Base-by-base conservation (phyloP, 495 filamentous ascomycete genomes). In the Aspergillus asperescens region DNA sequence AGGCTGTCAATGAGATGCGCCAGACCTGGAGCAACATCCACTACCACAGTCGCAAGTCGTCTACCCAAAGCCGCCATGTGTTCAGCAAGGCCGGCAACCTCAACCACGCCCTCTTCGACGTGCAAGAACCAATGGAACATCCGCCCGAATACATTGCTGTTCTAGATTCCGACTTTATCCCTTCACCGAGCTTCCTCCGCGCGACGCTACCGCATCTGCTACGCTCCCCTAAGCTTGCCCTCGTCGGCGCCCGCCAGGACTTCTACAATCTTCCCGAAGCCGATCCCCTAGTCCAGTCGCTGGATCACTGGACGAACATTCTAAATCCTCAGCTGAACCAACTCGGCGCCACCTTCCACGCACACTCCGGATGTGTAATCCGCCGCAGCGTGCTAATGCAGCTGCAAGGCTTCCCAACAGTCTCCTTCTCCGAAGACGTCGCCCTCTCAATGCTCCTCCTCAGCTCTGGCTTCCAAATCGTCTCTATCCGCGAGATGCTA, bases 91-190 rank as follows among this genome's bases (percentile, higher is more conserved):
- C 77, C 5, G 79, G 79, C 34, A 82, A 81, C 44, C 63, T 82
- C 18, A 76, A 75, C 52, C 71, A 70, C 50, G 77, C 72, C 25
- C 59, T 79, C 6, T 66, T 70, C 5, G 62, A 72, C 27, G 60
- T 66, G 13, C 57, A 55, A 0, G 50, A 29, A 1, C 47, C 78
- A 20, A 58, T 63, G 0, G 72, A 72, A 7, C 76, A 74, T 7
- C 59, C 71, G 12, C 63, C 64, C 20, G 63, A 80, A 45, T 79
- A 66, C 56, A 68, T 81, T 53, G 77, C 77, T 8, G 71, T 71
- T 12, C 58, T 81, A 42, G 78, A 81, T 58, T 77, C 75, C 15
- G 78, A 81, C 55, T 80, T 81, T 78, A 81, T 81, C 55, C 76
- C 78, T 15, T 72, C 77, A 48, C 62, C 61, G 41, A 62, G 74